phyloP scores from a whole-genome alignment of 768 basidiomycete genomes.

The Agaricus bisporus region DNA sequence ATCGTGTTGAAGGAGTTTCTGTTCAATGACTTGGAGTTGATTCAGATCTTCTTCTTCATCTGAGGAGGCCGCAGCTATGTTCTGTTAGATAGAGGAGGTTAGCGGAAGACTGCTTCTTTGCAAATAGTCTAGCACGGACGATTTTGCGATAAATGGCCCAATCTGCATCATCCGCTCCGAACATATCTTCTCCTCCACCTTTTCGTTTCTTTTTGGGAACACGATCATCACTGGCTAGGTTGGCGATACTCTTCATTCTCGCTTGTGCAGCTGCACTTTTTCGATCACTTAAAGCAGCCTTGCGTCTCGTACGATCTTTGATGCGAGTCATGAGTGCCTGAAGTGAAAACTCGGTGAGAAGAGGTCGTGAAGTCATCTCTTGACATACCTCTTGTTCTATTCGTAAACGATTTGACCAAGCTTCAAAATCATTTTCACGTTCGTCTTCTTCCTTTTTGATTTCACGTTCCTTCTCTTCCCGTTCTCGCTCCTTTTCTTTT shows the following conservation, averaged over 20 bases:
- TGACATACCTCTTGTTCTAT: constrained; percentile 70
- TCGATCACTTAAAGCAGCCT: constrained; percentile 79
- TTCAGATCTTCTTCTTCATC: constrained; percentile 87
- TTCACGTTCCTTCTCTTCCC: constrained; percentile 59
- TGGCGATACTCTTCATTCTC: constrained; percentile 90
- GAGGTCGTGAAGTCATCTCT: neutral
- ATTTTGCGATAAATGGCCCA: constrained; percentile 99
- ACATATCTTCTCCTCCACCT: constrained; percentile 82
- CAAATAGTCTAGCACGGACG: constrained; percentile 34
- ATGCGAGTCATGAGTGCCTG: constrained; percentile 80
- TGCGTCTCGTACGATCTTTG: constrained; percentile 74
- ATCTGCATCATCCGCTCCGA: constrained; percentile 91
- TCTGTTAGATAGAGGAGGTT: constrained; percentile 32
- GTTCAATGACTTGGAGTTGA: constrained; percentile 69
- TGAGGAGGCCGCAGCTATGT: constrained; percentile 65
- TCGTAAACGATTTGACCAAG: constrained; percentile 71
- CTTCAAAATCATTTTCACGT: constrained; percentile 59
- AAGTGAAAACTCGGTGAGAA: neutral
- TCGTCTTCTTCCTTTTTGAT: constrained; percentile 78
- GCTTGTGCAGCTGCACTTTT: constrained; percentile 95
- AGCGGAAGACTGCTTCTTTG: neutral
- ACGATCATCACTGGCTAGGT: constrained; percentile 81
- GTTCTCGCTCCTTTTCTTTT: constrained; percentile 84
- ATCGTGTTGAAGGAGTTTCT: constrained; percentile 76
- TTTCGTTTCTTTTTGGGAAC: constrained; percentile 83